Conservation (phyloP, 164 flowering plant genomes). For the Vitis amurensis region DNA sequence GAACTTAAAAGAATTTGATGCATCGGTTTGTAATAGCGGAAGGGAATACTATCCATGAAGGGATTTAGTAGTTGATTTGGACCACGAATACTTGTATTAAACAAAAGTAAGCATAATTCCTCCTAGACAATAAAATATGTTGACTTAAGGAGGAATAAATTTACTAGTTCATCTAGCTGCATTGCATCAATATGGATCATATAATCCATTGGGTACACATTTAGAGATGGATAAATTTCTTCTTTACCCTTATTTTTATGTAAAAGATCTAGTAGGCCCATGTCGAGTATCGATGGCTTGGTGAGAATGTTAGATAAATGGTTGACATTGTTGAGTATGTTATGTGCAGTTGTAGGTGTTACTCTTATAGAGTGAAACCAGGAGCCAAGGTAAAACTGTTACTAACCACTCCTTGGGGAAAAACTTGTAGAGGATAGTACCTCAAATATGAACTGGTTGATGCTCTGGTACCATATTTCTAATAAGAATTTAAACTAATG, state of each 20-base stretch:
- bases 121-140: too few species aligned
- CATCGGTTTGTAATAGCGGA: constrained; percentile 69
- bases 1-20: constrained; percentile 60
- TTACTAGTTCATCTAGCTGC: too few species aligned
- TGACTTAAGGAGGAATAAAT: too few species aligned
- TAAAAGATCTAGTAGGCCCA: constrained; percentile 27
- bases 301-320: constrained; percentile 49
- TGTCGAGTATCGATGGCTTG: constrained; percentile 61
- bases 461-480: background rate
- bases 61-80: constrained; percentile 52
- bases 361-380: constrained; percentile 52
- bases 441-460: background rate
- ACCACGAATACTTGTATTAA: constrained; percentile 32
- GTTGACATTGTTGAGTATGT: constrained; percentile 40
- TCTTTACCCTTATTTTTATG: too few species aligned
- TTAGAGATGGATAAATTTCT: too few species aligned
- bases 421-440: background rate
- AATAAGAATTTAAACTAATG: background rate
- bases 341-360: constrained; percentile 50
- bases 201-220: too few species aligned
- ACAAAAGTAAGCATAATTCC: too few species aligned
- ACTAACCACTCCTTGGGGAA: background rate
- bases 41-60: constrained; percentile 73
- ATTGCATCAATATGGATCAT: too few species aligned
- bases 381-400: constrained; percentile 56